phyloP scores from a whole-genome alignment of 257 asterid species.

The Nicotiana tabacum region DNA sequence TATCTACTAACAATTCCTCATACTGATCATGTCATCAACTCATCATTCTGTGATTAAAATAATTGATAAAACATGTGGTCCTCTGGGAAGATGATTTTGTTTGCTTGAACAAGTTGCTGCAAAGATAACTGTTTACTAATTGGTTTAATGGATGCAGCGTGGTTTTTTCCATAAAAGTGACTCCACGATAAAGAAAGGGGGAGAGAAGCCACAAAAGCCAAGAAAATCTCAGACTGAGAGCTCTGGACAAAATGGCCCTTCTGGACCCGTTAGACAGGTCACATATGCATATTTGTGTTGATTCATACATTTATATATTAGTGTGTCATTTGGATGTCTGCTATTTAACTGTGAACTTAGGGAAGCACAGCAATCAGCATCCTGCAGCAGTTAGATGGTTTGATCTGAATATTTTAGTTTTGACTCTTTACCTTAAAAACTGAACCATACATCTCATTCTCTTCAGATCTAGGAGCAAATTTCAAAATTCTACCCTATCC shows the following conservation, averaged over 20 bases:
- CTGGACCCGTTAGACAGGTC: conserved; percentile 67
- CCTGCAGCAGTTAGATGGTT: neutral
- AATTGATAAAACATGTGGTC: neutral
- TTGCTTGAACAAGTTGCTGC: neutral
- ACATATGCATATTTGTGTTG: neutral
- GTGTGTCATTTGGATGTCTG: neutral
- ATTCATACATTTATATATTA: neutral
- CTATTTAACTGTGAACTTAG: neutral
- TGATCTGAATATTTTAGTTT: neutral
- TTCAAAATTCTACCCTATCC: neutral
- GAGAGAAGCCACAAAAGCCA: conserved; percentile 11
- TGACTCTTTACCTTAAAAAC: neutral
- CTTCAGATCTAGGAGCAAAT: neutral
- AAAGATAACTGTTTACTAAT: neutral
- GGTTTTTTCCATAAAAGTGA: conserved; percentile 29
- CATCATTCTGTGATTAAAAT: neutral
- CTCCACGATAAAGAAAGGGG: conserved; percentile 20
- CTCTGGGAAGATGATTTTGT: neutral
- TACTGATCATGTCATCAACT: neutral
- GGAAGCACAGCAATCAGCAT: neutral
- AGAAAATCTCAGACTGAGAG: conserved; percentile 34
- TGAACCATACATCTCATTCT: neutral
- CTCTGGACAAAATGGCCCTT: conserved; percentile 44
- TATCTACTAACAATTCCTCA: neutral
- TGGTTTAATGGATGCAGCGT: conserved; percentile 14